These are phyloP conservation scores for Biancaea sappan DNA, from an alignment of 306 rosid genomes.

Conservation along the genomic window DNA sequence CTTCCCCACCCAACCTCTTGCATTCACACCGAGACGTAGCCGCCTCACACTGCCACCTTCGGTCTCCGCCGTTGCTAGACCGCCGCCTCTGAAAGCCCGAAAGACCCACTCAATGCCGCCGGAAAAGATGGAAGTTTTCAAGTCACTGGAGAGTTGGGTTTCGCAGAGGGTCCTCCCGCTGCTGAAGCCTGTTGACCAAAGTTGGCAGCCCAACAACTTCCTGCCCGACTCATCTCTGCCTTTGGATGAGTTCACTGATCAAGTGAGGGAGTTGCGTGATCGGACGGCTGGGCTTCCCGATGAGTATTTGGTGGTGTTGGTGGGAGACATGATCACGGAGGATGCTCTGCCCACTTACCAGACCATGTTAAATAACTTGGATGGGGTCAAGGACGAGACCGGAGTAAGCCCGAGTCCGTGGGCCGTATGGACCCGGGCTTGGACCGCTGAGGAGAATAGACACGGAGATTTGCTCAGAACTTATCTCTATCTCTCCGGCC, in stretches of 20 bases:
- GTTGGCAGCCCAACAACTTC: constrained; percentile 73
- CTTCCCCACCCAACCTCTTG: constrained; percentile 16
- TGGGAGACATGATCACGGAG: constrained; percentile 76
- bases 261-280: constrained; percentile 56
- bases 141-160: constrained; percentile 70
- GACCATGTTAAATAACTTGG: constrained; percentile 66
- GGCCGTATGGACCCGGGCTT: constrained; percentile 80
- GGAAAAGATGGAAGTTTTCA: constrained; percentile 52
- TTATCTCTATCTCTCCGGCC: constrained; percentile 73
- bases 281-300: constrained; percentile 69
- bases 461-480: constrained; percentile 79
- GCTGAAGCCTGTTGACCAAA: constrained; percentile 63
- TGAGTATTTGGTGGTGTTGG: constrained; percentile 73
- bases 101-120: constrained; percentile 56
- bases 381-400: constrained; percentile 62
- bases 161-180: constrained; percentile 44
- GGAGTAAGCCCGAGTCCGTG: constrained; percentile 68
- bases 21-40: not conserved
- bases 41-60: not conserved
- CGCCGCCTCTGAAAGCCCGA: constrained; percentile 6
- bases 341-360: constrained; percentile 90
- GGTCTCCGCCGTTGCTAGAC: constrained; percentile 16
- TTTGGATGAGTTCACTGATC: constrained; percentile 49
- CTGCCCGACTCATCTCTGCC: constrained; percentile 57
- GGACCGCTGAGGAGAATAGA: constrained; percentile 86